These are phyloP conservation scores for Meripilus lineatus DNA, from an alignment of 1,284 basidiomycete genomes.

Conservation along the genomic window DNA sequence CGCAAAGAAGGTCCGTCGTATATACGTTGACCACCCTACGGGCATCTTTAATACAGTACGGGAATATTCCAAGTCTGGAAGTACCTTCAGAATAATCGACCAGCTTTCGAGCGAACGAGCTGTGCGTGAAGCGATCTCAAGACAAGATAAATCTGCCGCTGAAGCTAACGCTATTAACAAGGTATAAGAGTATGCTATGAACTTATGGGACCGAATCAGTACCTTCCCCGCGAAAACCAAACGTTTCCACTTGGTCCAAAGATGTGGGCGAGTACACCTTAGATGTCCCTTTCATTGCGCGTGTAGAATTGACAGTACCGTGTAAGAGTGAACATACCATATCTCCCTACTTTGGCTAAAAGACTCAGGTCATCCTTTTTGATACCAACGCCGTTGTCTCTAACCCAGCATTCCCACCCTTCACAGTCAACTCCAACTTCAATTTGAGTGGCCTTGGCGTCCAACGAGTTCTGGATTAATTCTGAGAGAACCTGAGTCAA, in stretches of 20 bases:
- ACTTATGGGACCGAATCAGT: constrained; percentile 2
- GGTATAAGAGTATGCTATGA: background rate
- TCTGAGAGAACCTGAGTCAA: constrained; percentile 76
- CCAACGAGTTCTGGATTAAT: constrained; percentile 80
- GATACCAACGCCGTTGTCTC: constrained; percentile 81
- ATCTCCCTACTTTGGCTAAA: constrained; percentile 55
- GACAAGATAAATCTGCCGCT: constrained; percentile 64
- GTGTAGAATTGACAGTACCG: background rate
- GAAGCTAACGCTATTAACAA: constrained; percentile 70
- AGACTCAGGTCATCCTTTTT: constrained; percentile 48
- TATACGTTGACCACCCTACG: constrained; percentile 58
- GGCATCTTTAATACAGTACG: constrained; percentile 1
- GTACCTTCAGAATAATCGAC: constrained; percentile 74
- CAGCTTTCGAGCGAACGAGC: constrained; percentile 51
- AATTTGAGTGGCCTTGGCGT: constrained; percentile 58
- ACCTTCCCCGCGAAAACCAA: constrained; percentile 93
- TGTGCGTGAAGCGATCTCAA: constrained; percentile 77
- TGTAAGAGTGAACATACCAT: constrained; percentile 53
- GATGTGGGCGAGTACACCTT: constrained; percentile 56
- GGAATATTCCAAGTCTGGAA: constrained; percentile 10
- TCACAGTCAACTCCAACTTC: constrained; percentile 63
- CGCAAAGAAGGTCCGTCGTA: constrained; percentile 69
- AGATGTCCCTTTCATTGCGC: constrained; percentile 73
- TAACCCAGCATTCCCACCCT: constrained; percentile 77
- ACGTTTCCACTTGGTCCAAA: constrained; percentile 52